Evolutionary conservation across 2,329 filamentous ascomycete species (phyloP).

Genomic region (Chaetomiaceae sp.): DNA sequence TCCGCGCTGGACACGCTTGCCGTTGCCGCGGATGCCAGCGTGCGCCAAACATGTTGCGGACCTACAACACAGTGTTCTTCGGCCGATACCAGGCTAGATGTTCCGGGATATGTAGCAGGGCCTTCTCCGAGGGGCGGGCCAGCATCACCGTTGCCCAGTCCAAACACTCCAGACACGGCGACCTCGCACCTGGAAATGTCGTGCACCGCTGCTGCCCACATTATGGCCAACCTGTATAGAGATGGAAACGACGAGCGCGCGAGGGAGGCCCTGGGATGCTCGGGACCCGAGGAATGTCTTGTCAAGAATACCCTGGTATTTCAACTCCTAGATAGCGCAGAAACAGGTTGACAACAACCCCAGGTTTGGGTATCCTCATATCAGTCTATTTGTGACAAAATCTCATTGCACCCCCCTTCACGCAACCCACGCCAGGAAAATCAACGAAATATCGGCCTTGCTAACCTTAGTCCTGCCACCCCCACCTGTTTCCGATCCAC

Average conservation of each 20-base stretch:
- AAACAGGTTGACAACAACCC: neutral
- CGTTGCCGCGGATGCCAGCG: neutral
- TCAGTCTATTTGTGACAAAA: no score
- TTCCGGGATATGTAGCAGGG: neutral
- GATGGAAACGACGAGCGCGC: neutral
- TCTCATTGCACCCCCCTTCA: no score
- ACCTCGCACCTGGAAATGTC: conserved; percentile 1
- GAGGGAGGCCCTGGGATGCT: neutral
- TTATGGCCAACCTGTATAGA: neutral
- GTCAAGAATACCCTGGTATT: conserved; percentile 4
- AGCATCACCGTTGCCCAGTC: neutral
- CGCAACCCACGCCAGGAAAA: no score
- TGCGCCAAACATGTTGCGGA: neutral
- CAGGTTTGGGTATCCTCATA: no score
- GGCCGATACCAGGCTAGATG: neutral
- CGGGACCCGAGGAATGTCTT: conserved; percentile 1
- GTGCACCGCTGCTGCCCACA: conserved; percentile 1
- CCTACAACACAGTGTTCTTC: neutral
- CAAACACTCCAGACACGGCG: neutral
- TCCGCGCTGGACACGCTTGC: neutral
- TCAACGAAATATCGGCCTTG: no score
- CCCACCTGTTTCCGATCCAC: no score
- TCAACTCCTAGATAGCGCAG: neutral
- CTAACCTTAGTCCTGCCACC: no score
- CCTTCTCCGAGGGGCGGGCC: neutral